phyloP scores from a whole-genome alignment of 257 asterid species.

The Cruciata laevipes region DNA sequence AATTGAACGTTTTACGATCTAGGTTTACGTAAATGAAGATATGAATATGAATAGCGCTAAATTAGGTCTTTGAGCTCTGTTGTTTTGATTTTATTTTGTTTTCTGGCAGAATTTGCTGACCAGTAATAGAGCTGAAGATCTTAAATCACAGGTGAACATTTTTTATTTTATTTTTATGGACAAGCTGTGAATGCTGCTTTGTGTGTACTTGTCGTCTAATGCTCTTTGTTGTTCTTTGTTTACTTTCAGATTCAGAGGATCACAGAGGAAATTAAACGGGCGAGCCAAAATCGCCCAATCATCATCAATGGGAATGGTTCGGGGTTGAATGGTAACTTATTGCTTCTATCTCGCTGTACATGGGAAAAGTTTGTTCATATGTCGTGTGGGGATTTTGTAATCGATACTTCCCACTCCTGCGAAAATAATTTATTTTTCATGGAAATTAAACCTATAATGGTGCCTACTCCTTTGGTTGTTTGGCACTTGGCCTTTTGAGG shows the following conservation, averaged over 20 bases:
- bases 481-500: not conserved
- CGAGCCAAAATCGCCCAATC: conserved; percentile 59
- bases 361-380: not conserved
- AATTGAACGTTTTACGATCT: not conserved
- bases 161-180: not conserved
- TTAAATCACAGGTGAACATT: conserved; percentile 37
- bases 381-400: conserved; percentile 14
- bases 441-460: not conserved
- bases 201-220: not conserved
- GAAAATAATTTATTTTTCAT: not conserved
- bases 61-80: not conserved
- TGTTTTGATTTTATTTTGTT: conserved; percentile 1
- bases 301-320: conserved; percentile 54
- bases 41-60: not conserved
- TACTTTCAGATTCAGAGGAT: conserved; percentile 57
- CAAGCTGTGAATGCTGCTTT: not conserved
- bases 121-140: conserved; percentile 49
- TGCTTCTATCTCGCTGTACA: not conserved
- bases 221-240: conserved; percentile 9
- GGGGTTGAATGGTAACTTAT: conserved; percentile 35
- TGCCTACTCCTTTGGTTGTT: not conserved
- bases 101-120: conserved; percentile 44
- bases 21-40: not conserved
- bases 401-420: not conserved
- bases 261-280: conserved; percentile 64